phyloP scores from a whole-genome alignment of 257 asterid species.

The Solanum acaule region DNA sequence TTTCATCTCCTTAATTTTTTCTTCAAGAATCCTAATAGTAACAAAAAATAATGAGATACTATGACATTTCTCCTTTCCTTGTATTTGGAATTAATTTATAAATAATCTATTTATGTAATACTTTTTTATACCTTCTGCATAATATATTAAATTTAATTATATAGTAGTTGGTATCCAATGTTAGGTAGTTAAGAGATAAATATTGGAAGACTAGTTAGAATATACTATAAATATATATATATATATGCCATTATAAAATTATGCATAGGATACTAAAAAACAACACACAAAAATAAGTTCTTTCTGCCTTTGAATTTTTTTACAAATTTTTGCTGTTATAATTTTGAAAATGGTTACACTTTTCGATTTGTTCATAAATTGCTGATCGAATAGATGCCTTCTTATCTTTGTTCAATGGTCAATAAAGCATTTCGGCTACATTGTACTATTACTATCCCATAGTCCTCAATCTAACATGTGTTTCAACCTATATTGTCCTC shows the following conservation, averaged over 20 bases:
- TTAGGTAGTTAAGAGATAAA: not conserved
- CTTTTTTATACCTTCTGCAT: not conserved
- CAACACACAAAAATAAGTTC: not conserved
- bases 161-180: not conserved
- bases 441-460: not conserved
- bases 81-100: not conserved
- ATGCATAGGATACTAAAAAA: not conserved
- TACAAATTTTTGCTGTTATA: not conserved
- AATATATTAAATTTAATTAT: not conserved
- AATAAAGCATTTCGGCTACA: not conserved
- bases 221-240: too few species aligned
- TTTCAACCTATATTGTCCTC: too few species aligned
- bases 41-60: too few species aligned
- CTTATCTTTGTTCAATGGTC: not conserved
- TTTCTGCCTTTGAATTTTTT: not conserved
- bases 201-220: not conserved
- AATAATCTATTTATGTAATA: not conserved
- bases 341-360: not conserved
- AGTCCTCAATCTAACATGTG: not conserved
- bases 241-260: not conserved
- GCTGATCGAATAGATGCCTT: not conserved
- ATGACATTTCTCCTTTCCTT: too few species aligned
- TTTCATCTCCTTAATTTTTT: not conserved
- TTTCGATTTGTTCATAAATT: not conserved
- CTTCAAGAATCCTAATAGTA: not conserved